Evolutionary conservation across 1,284 basidiomycete genomes (phyloP).

Genomic region (Moesziomyces globuligerus): DNA sequence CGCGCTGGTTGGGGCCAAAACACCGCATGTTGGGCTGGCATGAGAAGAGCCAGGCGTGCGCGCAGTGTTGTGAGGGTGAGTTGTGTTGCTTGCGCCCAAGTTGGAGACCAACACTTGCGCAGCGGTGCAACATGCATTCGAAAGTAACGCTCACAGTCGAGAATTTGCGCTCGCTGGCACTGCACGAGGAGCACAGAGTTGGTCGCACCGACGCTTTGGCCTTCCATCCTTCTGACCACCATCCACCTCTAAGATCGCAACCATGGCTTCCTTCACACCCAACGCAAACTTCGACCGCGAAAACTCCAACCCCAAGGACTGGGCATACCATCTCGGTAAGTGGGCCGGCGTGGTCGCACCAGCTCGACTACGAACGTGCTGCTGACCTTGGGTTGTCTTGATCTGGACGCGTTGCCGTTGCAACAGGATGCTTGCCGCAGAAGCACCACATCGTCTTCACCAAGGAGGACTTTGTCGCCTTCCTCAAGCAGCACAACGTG

Average conservation of each 20-base stretch:
- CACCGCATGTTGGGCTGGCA: background rate
- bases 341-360: background rate
- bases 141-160: too few relatives aligned
- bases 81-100: background rate
- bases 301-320: conserved; percentile 58
- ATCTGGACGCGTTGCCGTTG: background rate
- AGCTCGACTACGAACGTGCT: too few relatives aligned
- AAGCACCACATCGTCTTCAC: conserved; percentile 59
- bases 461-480: conserved; percentile 52
- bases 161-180: too few relatives aligned
- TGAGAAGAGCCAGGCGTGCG: background rate
- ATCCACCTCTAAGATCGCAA: conserved; percentile 1
- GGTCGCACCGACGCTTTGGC: background rate
- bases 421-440: conserved; percentile 41
- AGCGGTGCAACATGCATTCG: background rate
- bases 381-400: background rate
- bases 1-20: background rate
- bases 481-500: conserved; percentile 59
- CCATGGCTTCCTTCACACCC: conserved; percentile 51
- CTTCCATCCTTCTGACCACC: background rate
- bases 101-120: background rate
- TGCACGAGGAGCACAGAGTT: too few relatives aligned
- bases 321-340: conserved; percentile 59
- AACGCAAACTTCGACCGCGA: conserved; percentile 47
- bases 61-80: too few relatives aligned